Evolutionary conservation across 495 filamentous ascomycete genomes (phyloP), one percentile per base, ranked within the genome.

Genomic region (Neurospora sp.): DNA sequence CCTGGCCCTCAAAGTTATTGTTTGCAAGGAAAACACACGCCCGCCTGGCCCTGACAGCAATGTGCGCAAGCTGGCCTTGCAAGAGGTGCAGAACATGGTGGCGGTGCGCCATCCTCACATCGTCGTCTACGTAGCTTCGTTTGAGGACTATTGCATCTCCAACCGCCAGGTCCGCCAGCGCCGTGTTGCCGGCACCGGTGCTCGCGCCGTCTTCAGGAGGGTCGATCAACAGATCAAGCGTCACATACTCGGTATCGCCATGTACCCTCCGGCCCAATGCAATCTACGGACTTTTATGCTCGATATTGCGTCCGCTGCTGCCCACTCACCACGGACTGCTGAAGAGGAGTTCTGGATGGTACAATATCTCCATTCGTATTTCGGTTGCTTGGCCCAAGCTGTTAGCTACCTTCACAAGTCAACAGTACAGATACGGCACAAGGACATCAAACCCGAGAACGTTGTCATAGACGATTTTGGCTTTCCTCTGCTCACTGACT

Each of bases 361-460:
- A 11, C 73, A 72, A 2, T 75, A 74, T n/a, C 68, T 81, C 37
- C 78, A 80, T 71, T 75, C 71, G 0, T 81, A 79, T 66, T 81
- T 81, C 35, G 79, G 79, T 4, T 83, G 82, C 71, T 75, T 84
- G 1, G 61, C 77, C 9, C 80, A 81, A 35, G 84, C 81, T 2
- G 73, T 86, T 1, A 76, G 78, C 5, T 84, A 82, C 70, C 75
- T 86, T 3, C 84, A 85, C 72, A 71, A 78, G 14, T 73, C 71
- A 1, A 75, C 53, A 18, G 74, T 78, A 1, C 76, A 76, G n/a
- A 80, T 84, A 42, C 77, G 82, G 0, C 84, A 86, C 74, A 81
- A 83, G 68, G 84, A 86, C 70, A 84, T 86, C 74, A 86, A 85
- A 74, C 84, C 84, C 5, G 78, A 77, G 38, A 86, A 86, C 70